Percentiles rank a stretch among this genome's conserved stretches.
Evolutionary conservation across 495 filamentous ascomycete genomes (phyloP).

Genomic region (Penicillium arizonense): DNA sequence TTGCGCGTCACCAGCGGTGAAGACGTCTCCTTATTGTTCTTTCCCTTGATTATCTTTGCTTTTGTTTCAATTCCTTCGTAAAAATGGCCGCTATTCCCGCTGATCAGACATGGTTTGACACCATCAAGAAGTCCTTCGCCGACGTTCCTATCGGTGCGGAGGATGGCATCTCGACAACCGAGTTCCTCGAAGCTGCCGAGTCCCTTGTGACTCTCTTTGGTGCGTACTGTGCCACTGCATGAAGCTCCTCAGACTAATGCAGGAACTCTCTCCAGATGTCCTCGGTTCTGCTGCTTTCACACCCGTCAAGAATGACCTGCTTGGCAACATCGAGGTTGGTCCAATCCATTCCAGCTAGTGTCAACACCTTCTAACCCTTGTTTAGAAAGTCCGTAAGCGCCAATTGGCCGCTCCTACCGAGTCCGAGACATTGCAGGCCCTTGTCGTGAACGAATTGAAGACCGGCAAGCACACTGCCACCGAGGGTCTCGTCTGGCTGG

Average conservation of each 20-base stretch:
- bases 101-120: constrained; percentile 80
- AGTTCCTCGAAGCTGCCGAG: constrained; percentile 92
- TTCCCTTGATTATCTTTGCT: constrained; percentile 8
- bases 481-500: constrained; percentile 89
- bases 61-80: neutral
- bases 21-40: constrained; percentile 10
- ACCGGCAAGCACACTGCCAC: constrained; percentile 79
- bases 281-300: constrained; percentile 80
- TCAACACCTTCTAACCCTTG: constrained; percentile 11
- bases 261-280: constrained; percentile 55
- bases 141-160: constrained; percentile 71
- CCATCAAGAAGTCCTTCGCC: constrained; percentile 75
- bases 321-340: constrained; percentile 85
- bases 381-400: constrained; percentile 86
- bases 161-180: constrained; percentile 73
- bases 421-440: constrained; percentile 77
- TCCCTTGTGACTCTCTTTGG: constrained; percentile 83
- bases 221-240: constrained; percentile 37
- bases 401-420: constrained; percentile 72
- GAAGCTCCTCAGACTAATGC: constrained; percentile 4
- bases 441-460: constrained; percentile 83
- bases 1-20: constrained; percentile 25
- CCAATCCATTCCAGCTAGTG: constrained; percentile 1
- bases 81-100: constrained; percentile 46
- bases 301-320: constrained; percentile 86